A percentile compares a stretch with the other conserved stretches of the same genome.
Evolutionary conservation across 2,329 filamentous ascomycete genomes (phyloP).

Genomic region (Fusarium fracticaudum): DNA sequence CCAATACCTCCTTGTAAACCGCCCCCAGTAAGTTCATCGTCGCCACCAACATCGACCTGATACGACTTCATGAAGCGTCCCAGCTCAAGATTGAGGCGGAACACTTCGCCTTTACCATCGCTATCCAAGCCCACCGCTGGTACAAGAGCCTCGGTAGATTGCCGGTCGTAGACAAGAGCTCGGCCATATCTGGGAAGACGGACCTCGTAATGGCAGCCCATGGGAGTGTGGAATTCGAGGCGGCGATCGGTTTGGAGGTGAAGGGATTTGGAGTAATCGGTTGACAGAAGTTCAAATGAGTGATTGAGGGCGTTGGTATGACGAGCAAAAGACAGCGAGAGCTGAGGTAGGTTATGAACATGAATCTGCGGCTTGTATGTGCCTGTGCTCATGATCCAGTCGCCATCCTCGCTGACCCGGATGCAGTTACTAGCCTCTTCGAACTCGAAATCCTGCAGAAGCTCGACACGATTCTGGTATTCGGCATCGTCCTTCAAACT

Average conservation of each 20-base stretch:
- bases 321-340: constrained; percentile 91
- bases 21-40: constrained; percentile 76
- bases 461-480: constrained; percentile 91
- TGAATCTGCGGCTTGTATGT: constrained; percentile 78
- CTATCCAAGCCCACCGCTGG: constrained; percentile 87
- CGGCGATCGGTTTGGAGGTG: constrained; percentile 92
- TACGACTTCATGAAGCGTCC: constrained; percentile 96
- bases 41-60: constrained; percentile 87
- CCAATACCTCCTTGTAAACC: constrained; percentile 88
- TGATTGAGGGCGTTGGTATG: constrained; percentile 94
- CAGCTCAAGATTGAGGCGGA: constrained; percentile 88
- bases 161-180: constrained; percentile 85
- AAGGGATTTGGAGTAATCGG: constrained; percentile 92
- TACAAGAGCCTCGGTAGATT: constrained; percentile 84
- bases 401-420: constrained; percentile 90
- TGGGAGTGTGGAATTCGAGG: constrained; percentile 91
- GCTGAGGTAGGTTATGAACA: constrained; percentile 91
- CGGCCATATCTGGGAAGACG: constrained; percentile 92
- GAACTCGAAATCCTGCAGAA: constrained; percentile 97
- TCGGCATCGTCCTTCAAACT: constrained; percentile 92
- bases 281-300: constrained; percentile 87
- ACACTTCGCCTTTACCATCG: constrained; percentile 91
- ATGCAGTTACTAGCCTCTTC: constrained; percentile 94
- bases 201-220: constrained; percentile 88
- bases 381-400: constrained; percentile 97